Percentiles rank a stretch among this genome's conserved stretches.
These are phyloP conservation scores for Exserohilum turcica DNA, from an alignment of 2,329 filamentous ascomycete species.

Conservation along the genomic window DNA sequence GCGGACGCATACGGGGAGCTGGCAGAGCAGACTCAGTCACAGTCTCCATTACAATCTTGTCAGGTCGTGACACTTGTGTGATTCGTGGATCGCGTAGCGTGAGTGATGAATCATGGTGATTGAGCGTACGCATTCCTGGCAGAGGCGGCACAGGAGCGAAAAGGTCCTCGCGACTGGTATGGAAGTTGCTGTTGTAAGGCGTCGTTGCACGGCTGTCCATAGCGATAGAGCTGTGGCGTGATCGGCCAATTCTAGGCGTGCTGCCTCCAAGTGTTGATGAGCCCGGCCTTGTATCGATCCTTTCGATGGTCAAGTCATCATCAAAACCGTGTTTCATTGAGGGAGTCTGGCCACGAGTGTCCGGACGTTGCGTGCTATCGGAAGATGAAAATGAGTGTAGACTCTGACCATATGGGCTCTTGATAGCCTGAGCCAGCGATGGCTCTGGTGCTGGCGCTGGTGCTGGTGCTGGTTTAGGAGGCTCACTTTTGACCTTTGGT, in stretches of 20 bases:
- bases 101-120: conserved; percentile 19
- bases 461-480: background rate
- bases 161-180: conserved; percentile 22
- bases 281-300: conserved; percentile 19
- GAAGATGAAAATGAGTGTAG: conserved; percentile 3
- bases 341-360: conserved; percentile 1
- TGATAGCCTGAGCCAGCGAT: background rate
- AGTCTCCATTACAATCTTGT: conserved; percentile 38
- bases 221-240: conserved; percentile 25
- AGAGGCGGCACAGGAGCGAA: conserved; percentile 2
- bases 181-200: conserved; percentile 26
- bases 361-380: background rate
- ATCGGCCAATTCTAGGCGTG: conserved; percentile 23
- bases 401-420: conserved; percentile 11
- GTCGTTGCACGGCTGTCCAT: conserved; percentile 34
- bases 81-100: conserved; percentile 17
- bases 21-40: conserved; percentile 39
- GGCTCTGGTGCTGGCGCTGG: background rate
- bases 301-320: conserved; percentile 35
- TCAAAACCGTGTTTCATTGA: conserved; percentile 20
- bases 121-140: background rate
- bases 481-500: conserved; percentile 12
- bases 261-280: conserved; percentile 27
- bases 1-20: conserved; percentile 35
- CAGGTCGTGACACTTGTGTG: conserved; percentile 1